Evolutionary conservation across 768 basidiomycete genomes (phyloP).

Genomic region (Pleurotus eryngii): DNA sequence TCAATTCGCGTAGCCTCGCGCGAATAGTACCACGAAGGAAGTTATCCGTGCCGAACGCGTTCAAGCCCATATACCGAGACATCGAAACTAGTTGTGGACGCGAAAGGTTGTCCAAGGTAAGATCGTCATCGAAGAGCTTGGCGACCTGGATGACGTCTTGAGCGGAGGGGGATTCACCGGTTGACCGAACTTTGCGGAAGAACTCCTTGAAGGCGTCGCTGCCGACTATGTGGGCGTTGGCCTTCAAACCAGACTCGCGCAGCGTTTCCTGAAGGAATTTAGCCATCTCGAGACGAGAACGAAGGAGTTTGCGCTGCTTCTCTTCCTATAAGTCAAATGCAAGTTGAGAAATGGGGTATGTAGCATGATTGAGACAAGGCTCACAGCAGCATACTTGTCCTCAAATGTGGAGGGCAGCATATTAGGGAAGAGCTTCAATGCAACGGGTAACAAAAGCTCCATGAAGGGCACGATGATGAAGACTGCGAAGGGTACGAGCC

Average conservation of each 20-base stretch:
- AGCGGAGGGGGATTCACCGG: constrained; percentile 89
- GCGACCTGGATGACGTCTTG: constrained; percentile 92
- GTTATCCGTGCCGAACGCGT: constrained; percentile 98
- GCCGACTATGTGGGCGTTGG: constrained; percentile 89
- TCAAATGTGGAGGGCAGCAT: constrained; percentile 99
- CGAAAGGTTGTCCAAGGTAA: constrained; percentile 96
- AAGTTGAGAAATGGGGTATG: neutral
- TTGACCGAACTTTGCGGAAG: constrained; percentile 96
- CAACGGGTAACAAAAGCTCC: constrained; percentile 94
- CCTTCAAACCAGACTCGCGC: constrained; percentile 89
- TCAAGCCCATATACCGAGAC: constrained; percentile 97
- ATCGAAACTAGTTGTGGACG: constrained; percentile 98
- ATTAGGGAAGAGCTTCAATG: constrained; percentile 95
- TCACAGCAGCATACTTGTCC: constrained; percentile 90
- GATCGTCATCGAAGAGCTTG: constrained; percentile 94
- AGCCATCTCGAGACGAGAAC: constrained; percentile 96
- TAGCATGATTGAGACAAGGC: constrained; percentile 7
- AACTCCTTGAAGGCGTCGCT: constrained; percentile 98
- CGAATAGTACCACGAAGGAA: constrained; percentile 93
- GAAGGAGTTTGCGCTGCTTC: constrained; percentile 92
- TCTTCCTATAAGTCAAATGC: constrained; percentile 64
- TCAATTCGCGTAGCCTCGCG: constrained; percentile 73
- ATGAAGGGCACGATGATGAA: constrained; percentile 98
- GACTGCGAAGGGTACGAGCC: constrained; percentile 92
- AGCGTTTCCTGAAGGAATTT: constrained; percentile 99